These are phyloP conservation scores for Tetrapyrgos nigripes DNA, from an alignment of 1,284 basidiomycete genomes.

Conservation along the genomic window DNA sequence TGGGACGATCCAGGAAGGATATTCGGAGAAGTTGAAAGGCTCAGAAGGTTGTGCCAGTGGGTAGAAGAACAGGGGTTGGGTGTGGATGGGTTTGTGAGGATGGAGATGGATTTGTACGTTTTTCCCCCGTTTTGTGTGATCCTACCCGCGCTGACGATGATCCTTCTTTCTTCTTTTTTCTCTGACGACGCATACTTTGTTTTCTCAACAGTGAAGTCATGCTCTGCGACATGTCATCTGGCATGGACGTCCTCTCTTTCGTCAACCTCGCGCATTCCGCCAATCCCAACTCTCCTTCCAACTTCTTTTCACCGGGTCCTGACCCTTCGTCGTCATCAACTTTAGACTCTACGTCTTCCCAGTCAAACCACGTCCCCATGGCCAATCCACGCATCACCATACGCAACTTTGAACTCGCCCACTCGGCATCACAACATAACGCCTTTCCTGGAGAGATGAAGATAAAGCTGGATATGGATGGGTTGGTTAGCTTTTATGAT, in stretches of 20 bases:
- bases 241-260: slow-evolving; percentile 45
- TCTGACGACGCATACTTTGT: background rate
- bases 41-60: slow-evolving; percentile 42
- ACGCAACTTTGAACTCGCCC: slow-evolving; percentile 33
- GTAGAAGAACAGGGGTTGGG: slow-evolving; percentile 31
- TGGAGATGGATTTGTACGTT: slow-evolving; percentile 57
- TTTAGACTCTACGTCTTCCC: no score
- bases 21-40: slow-evolving; percentile 34
- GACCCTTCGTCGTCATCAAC: background rate
- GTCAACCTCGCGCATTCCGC: slow-evolving; percentile 22
- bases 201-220: slow-evolving; percentile 51
- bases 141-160: no score
- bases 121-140: background rate
- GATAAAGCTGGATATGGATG: slow-evolving; percentile 45
- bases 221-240: slow-evolving; percentile 53
- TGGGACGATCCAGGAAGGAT: slow-evolving; percentile 36
- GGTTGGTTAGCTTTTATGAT: slow-evolving; percentile 53
- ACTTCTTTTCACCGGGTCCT: background rate
- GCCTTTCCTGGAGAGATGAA: slow-evolving; percentile 50
- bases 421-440: slow-evolving; percentile 48
- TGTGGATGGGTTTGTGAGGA: slow-evolving; percentile 48
- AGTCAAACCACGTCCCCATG: no score
- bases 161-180: no score
- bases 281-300: background rate
- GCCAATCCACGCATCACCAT: slow-evolving; percentile 13